These are phyloP conservation scores for Hippophae gyantsensis DNA, from an alignment of 306 rosid species.

Conservation along the genomic window DNA sequence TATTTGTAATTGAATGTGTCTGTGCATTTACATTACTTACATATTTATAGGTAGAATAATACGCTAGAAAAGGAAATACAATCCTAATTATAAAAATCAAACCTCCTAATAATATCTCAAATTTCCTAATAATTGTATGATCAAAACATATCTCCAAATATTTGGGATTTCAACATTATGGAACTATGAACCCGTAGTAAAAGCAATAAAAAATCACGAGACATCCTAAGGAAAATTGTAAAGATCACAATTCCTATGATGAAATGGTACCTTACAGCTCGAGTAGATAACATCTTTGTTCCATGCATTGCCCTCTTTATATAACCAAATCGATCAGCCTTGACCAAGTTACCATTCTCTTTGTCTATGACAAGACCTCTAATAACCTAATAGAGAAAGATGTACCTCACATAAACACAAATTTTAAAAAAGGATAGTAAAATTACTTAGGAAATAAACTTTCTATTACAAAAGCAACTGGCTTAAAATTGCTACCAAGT, in stretches of 20 bases:
- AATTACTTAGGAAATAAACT: slow-evolving; percentile 9
- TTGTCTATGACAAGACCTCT: slow-evolving; percentile 98
- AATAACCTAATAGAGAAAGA: slow-evolving; percentile 48
- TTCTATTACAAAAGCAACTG: slow-evolving; percentile 3
- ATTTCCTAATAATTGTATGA: too few species aligned
- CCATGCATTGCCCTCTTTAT: slow-evolving; percentile 96
- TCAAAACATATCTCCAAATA: too few species aligned
- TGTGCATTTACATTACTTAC: too few species aligned
- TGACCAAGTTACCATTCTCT: slow-evolving; percentile 89
- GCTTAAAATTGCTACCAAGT: slow-evolving; percentile 50
- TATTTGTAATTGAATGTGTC: too few species aligned
- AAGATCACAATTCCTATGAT: slow-evolving; percentile 15
- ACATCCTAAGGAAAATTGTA: neutral
- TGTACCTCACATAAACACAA: neutral
- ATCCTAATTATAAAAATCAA: too few species aligned
- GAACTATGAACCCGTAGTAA: too few species aligned
- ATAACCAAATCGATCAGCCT: slow-evolving; percentile 95
- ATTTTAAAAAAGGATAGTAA: neutral
- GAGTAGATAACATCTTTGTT: slow-evolving; percentile 77
- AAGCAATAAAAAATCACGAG: too few species aligned
- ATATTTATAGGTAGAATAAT: too few species aligned
- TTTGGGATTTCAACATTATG: too few species aligned
- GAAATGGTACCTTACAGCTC: slow-evolving; percentile 65
- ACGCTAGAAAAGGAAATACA: too few species aligned
- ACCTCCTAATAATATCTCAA: too few species aligned